phyloP scores from a whole-genome alignment of 345 rosid genomes.

The Gynandropsis gynandra region DNA sequence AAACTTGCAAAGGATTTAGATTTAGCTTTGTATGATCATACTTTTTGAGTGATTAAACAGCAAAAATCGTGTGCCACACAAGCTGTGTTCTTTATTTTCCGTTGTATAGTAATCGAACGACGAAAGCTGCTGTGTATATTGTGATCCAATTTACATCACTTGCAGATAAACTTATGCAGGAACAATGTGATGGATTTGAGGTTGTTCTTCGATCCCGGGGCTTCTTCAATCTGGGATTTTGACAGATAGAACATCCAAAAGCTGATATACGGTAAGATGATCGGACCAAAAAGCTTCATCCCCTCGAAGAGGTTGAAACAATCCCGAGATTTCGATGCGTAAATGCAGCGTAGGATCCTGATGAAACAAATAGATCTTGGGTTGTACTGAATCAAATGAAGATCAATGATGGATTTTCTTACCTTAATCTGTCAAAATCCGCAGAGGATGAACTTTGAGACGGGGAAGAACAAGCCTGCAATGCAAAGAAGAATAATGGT shows the following conservation, averaged over 20 bases:
- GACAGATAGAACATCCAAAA: constrained; percentile 13
- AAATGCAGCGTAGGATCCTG: constrained; percentile 16
- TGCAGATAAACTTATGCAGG: too few relatives aligned
- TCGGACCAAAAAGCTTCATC: constrained; percentile 57
- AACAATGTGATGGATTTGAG: neutral
- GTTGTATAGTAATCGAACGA: neutral
- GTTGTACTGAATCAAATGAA: neutral
- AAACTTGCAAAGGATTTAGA: neutral
- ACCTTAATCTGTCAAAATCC: constrained; percentile 31
- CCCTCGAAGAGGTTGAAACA: constrained; percentile 31
- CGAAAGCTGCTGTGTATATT: neutral
- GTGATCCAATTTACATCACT: too few relatives aligned
- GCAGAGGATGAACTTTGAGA: constrained; percentile 65
- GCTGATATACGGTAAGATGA: constrained; percentile 4
- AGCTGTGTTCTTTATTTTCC: constrained; percentile 20
- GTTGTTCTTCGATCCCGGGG: constrained; percentile 18
- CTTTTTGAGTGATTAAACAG: constrained; percentile 17
- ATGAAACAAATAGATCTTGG: constrained; percentile 1
- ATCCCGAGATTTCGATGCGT: too few relatives aligned
- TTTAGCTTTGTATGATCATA: constrained; percentile 4
- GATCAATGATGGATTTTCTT: neutral
- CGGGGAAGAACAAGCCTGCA: constrained; percentile 54
- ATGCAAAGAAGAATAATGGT: constrained; percentile 59
- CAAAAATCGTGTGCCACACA: too few relatives aligned
- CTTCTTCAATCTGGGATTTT: constrained; percentile 16